Evolutionary conservation across 129 eudicot species (phyloP), one percentile per base, ranked within the genome.

Genomic region (carrot (Daucus carota)): DNA sequence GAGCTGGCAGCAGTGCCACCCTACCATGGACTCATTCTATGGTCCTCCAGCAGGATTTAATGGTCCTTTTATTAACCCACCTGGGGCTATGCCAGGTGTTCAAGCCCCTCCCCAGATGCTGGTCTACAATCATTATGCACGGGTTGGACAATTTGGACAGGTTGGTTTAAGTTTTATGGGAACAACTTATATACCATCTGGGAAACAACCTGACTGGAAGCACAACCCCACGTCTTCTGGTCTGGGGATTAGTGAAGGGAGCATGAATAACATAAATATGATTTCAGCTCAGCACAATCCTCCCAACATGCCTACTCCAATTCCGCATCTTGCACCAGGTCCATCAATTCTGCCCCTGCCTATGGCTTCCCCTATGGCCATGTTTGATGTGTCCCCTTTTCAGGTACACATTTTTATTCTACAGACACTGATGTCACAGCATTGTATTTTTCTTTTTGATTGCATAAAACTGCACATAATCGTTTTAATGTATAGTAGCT

Each of bases 131-230:
- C 99, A 94, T 86, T 94, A 89, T 76, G 90, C 98, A 29, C 97
- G 96, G 1, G 96, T 89, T 7, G 97, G 99, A 29, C 99, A 91
- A 82, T 94, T 86, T 65, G 97, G 99, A 59, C 99, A 91, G 86
- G 97, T 94, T 13, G 99, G 99, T 70, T 86, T 94, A 83, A 94
- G 96, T 87, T 94, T 89, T 78, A 94, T 94, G 97, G 99, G 99
- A 31, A 59, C 97, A 45, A 87, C 99, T 9, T 94, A 89, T 74
- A 84, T 94, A 24, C 97, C 97, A 11, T 89, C 97, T 41, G 90
- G 96, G 24, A 94, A 94, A 80, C 99, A 86, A 77, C 90, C 97
- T 32, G 99, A 94, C 72, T 94, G 99, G 99, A 94, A 94, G 80
- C 92, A 88, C 70, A 93, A 81, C 65, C 85, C 90, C n/a, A 52